These are phyloP conservation scores for Mytilinidion resinicola DNA, from an alignment of 495 filamentous ascomycete species.

Conservation along the genomic window DNA sequence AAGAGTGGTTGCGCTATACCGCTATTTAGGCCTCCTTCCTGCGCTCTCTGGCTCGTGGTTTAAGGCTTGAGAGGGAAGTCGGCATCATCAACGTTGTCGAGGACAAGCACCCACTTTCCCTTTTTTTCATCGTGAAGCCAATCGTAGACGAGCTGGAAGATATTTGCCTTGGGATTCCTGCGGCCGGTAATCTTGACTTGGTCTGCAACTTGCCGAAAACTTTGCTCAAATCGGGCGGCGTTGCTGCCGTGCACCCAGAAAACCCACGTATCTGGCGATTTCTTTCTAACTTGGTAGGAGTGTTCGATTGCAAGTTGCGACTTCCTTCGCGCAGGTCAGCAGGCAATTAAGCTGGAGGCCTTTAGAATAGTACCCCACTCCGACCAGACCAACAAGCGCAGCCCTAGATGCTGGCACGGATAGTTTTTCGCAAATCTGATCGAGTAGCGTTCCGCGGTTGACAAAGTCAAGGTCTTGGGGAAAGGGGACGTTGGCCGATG, in stretches of 20 bases:
- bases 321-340: slow-evolving; percentile 28
- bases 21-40: not conserved
- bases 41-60: not conserved
- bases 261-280: slow-evolving; percentile 15
- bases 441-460: not conserved
- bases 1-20: not conserved
- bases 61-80: slow-evolving; percentile 30
- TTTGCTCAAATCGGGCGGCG: slow-evolving; percentile 24
- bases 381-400: not conserved
- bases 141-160: slow-evolving; percentile 30
- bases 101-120: slow-evolving; percentile 43
- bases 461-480: not conserved
- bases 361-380: not conserved
- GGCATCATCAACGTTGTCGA: slow-evolving; percentile 48
- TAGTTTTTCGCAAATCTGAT: not conserved
- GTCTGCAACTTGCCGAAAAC: slow-evolving; percentile 20
- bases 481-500: not conserved
- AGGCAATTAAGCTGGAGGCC: not conserved
- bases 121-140: slow-evolving; percentile 36
- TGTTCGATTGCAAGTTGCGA: slow-evolving; percentile 49
- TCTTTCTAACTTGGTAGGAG: slow-evolving; percentile 36
- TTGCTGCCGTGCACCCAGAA: slow-evolving; percentile 28
- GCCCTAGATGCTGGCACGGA: not conserved
- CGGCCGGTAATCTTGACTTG: slow-evolving; percentile 8
- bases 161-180: slow-evolving; percentile 32